A percentile compares a stretch with the other conserved stretches of the same genome.
Conservation (phyloP, 371 early-diverging fungal genomes). For the Smittium culicis region DNA sequence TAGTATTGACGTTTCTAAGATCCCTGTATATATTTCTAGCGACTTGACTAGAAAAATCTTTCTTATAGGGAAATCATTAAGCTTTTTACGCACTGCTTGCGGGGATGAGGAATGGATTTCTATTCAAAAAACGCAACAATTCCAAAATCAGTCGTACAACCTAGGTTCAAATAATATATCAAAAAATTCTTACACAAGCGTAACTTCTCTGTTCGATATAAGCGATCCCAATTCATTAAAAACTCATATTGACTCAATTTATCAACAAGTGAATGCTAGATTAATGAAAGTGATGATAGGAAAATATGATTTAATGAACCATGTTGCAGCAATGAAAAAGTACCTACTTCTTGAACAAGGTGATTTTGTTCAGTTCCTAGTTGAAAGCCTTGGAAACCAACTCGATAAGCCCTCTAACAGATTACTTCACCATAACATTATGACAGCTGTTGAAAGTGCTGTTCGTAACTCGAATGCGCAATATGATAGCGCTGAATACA, state of each 20-base stretch:
- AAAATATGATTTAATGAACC: slow-evolving; percentile 68
- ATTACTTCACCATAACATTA: slow-evolving; percentile 76
- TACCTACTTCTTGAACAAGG: slow-evolving; percentile 89
- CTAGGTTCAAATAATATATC: background rate
- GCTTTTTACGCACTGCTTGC: slow-evolving; percentile 80
- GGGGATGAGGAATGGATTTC: slow-evolving; percentile 51
- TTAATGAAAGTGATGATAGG: slow-evolving; percentile 54
- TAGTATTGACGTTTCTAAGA: slow-evolving; percentile 52
- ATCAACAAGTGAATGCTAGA: slow-evolving; percentile 49
- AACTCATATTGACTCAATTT: slow-evolving; percentile 55
- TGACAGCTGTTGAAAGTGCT: slow-evolving; percentile 69
- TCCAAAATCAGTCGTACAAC: slow-evolving; percentile 13
- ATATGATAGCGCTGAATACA: slow-evolving; percentile 62
- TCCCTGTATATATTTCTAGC: slow-evolving; percentile 65
- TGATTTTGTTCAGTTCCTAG: slow-evolving; percentile 81
- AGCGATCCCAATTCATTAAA: slow-evolving; percentile 58
- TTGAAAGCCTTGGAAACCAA: slow-evolving; percentile 59
- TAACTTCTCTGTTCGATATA: slow-evolving; percentile 37
- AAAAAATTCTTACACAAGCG: too few species aligned
- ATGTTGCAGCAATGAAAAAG: slow-evolving; percentile 68
- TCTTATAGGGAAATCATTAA: slow-evolving; percentile 82
- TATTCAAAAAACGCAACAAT: slow-evolving; percentile 27
- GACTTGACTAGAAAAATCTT: slow-evolving; percentile 79
- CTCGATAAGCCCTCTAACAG: slow-evolving; percentile 58
- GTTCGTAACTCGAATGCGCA: slow-evolving; percentile 84